Evolutionary conservation across 345 rosid genomes (phyloP).

Genomic region (Gossypium rotundifolium): DNA sequence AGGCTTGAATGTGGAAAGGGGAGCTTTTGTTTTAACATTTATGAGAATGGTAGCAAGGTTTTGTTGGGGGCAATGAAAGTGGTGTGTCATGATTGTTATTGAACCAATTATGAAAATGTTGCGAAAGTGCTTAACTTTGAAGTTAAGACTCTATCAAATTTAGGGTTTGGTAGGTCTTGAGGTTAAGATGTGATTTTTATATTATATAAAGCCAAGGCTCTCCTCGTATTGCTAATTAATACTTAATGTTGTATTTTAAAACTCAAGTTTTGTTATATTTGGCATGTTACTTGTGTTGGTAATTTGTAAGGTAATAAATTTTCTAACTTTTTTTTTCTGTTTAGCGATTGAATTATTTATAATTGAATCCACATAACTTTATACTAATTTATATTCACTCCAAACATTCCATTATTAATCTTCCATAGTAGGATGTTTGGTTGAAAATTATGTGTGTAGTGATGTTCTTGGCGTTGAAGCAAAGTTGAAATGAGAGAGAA

Average conservation of each 20-base stretch:
- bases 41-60: neutral
- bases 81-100: neutral
- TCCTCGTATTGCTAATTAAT: no score
- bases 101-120: neutral
- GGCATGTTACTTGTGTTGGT: neutral
- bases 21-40: conserved; percentile 1
- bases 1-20: neutral
- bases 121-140: conserved; percentile 5
- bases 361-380: no score
- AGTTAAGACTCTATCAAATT: neutral
- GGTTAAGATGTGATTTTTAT: neutral
- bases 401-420: neutral
- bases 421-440: neutral
- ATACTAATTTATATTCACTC: no score
- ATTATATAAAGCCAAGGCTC: no score
- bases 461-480: neutral
- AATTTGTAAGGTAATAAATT: no score
- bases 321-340: no score
- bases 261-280: neutral
- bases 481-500: no score
- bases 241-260: no score
- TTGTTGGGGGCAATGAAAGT: neutral
- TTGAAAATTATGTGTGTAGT: neutral
- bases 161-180: neutral
- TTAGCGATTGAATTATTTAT: no score